Percentiles rank a stretch among this genome's conserved stretches.
Evolutionary conservation across 306 rosid genomes (phyloP).

Genomic region (Corylus avellana): DNA sequence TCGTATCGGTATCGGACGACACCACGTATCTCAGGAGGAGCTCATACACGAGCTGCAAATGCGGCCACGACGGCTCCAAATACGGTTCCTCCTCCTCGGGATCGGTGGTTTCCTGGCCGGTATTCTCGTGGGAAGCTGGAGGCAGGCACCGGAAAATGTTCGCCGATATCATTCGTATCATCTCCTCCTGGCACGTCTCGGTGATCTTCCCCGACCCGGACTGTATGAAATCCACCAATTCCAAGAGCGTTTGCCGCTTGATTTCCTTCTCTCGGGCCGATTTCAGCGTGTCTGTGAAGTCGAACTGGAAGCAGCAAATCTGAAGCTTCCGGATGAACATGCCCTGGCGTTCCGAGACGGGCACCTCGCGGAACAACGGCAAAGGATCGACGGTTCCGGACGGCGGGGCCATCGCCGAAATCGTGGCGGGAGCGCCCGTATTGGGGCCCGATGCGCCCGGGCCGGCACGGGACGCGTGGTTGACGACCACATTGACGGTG

Average conservation of each 20-base stretch:
- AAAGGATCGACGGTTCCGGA: conserved; percentile 66
- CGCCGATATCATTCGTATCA: conserved; percentile 82
- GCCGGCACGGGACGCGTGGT: conserved; percentile 72
- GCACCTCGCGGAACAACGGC: conserved; percentile 69
- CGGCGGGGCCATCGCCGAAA: conserved; percentile 33
- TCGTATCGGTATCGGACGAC: conserved; percentile 89
- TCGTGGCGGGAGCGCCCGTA: conserved; percentile 6
- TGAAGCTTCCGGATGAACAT: conserved; percentile 70
- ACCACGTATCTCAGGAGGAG: conserved; percentile 85
- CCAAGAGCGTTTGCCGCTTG: conserved; percentile 78
- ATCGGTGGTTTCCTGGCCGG: conserved; percentile 74
- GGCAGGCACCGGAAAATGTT: conserved; percentile 90
- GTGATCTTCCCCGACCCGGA: conserved; percentile 87
- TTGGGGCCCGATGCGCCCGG: conserved; percentile 28
- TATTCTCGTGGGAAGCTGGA: conserved; percentile 80
- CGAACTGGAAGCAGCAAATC: conserved; percentile 67
- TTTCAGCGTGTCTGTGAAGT: conserved; percentile 75
- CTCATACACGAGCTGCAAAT: conserved; percentile 91
- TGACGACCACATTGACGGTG: conserved; percentile 57
- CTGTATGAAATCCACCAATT: conserved; percentile 83
- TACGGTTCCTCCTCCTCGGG: conserved; percentile 90
- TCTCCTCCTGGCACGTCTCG: conserved; percentile 85
- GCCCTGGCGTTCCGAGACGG: conserved; percentile 61
- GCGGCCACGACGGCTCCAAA: conserved; percentile 90
- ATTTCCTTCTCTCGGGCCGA: conserved; percentile 80